Evolutionary conservation across 805 yeast species (phyloP).

Genomic region (Kluyveromyces lactis): DNA sequence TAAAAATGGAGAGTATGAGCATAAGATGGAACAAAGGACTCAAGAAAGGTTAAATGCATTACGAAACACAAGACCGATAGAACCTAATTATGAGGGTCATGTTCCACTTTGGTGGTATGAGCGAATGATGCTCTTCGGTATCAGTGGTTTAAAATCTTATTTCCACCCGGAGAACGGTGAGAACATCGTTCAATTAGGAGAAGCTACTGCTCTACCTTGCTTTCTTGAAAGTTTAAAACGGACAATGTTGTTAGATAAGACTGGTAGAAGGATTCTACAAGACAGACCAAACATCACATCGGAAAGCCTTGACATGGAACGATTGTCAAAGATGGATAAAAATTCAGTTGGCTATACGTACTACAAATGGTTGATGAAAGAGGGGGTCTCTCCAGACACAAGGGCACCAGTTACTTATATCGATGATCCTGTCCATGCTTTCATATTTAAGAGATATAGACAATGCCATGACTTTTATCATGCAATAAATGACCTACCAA

Average conservation of each 20-base stretch:
- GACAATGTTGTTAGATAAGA: constrained; percentile 66
- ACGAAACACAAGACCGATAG: constrained; percentile 21
- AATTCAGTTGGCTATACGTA: constrained; percentile 77
- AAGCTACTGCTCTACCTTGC: constrained; percentile 71
- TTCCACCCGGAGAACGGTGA: constrained; percentile 69
- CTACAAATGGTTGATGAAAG: constrained; percentile 70
- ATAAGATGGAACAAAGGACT: constrained; percentile 28
- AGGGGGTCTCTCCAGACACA: constrained; percentile 90
- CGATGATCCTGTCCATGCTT: constrained; percentile 84
- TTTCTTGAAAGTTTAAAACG: constrained; percentile 55
- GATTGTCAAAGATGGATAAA: constrained; percentile 50
- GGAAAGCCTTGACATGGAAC: constrained; percentile 53
- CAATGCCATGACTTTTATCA: constrained; percentile 98
- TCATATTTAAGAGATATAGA: constrained; percentile 85
- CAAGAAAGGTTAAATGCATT: constrained; percentile 19
- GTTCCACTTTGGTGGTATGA: constrained; percentile 65
- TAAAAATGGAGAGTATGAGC: constrained; percentile 28
- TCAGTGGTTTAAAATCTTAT: constrained; percentile 73
- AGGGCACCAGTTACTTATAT: constrained; percentile 82
- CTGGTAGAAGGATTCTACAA: constrained; percentile 68
- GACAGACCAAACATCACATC: constrained; percentile 83
- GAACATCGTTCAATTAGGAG: constrained; percentile 79
- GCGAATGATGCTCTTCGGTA: constrained; percentile 50
- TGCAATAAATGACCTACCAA: constrained; percentile 82
- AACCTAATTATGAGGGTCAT: constrained; percentile 60